A percentile compares a stretch with the other conserved stretches of the same genome.
These are phyloP conservation scores for Termitomyces sp. DNA, from an alignment of 768 basidiomycete species.

Conservation along the genomic window DNA sequence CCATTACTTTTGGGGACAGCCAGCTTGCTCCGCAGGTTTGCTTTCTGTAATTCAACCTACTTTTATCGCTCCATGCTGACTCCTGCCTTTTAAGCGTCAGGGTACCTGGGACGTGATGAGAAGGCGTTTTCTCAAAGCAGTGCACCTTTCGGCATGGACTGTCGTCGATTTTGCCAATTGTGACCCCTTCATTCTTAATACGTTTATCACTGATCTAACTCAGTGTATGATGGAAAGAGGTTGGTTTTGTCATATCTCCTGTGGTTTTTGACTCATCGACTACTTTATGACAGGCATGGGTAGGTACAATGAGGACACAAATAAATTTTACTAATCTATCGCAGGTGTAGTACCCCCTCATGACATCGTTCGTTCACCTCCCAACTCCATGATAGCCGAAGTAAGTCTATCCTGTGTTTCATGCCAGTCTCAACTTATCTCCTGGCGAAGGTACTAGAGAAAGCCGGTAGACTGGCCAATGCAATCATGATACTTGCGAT, in stretches of 20 bases:
- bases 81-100: conserved; percentile 10
- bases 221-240: conserved; percentile 20
- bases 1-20: conserved; percentile 21
- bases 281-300: conserved; percentile 11
- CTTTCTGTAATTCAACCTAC: background rate
- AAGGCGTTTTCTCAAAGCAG: conserved; percentile 16
- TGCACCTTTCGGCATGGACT: conserved; percentile 14
- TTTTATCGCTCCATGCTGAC: background rate
- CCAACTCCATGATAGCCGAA: conserved; percentile 1
- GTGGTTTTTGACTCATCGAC: background rate
- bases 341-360: conserved; percentile 5
- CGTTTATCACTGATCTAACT: conserved; percentile 17
- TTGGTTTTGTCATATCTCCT: conserved; percentile 3
- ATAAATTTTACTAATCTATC: background rate
- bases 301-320: background rate
- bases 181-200: conserved; percentile 6
- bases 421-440: background rate
- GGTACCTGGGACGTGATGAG: conserved; percentile 28
- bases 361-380: conserved; percentile 2
- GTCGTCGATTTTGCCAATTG: conserved; percentile 21
- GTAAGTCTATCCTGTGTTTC: background rate
- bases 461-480: conserved; percentile 1
- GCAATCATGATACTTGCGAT: conserved; percentile 22
- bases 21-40: conserved; percentile 11
- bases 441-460: conserved; percentile 6